Percentiles rank a stretch among this genome's conserved stretches.
Evolutionary conservation across 305 asterid species (phyloP).

Genomic region (Plantago coronopus): DNA sequence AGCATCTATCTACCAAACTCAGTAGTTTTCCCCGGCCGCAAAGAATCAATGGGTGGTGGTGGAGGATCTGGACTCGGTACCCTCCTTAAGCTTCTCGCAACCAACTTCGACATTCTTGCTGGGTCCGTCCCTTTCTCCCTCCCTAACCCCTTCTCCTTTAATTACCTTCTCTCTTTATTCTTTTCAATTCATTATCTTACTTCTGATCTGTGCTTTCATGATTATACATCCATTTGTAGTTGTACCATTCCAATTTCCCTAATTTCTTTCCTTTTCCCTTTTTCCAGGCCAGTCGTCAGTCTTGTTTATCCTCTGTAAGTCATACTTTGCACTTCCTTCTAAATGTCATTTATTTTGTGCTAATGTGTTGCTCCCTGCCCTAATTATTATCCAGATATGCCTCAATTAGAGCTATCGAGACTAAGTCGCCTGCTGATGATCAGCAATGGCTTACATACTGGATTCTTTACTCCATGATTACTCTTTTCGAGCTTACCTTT

Average conservation of each 20-base stretch:
- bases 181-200: too few relatives aligned
- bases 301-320: slow-evolving; percentile 93
- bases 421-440: slow-evolving; percentile 79
- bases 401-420: slow-evolving; percentile 86
- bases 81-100: slow-evolving; percentile 47
- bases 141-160: background rate
- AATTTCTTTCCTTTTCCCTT: slow-evolving; percentile 11
- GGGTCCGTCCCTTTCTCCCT: slow-evolving; percentile 36
- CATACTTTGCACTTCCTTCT: slow-evolving; percentile 4
- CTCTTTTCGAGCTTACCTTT: slow-evolving; percentile 90
- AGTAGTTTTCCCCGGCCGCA: background rate
- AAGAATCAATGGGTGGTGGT: background rate
- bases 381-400: slow-evolving; percentile 55
- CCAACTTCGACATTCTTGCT: slow-evolving; percentile 65
- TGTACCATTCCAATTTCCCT: slow-evolving; percentile 12
- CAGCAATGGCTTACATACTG: slow-evolving; percentile 99
- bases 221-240: too few relatives aligned
- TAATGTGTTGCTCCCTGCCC: slow-evolving; percentile 1
- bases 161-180: background rate
- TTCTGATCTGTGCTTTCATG: too few relatives aligned
- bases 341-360: too few relatives aligned
- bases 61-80: slow-evolving; percentile 64
- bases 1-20: too few relatives aligned
- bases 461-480: slow-evolving; percentile 94
- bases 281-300: slow-evolving; percentile 91